Percentiles rank a stretch among this genome's conserved stretches.
phyloP scores from a whole-genome alignment of 805 yeast species.

The Suhomyces sp. region DNA sequence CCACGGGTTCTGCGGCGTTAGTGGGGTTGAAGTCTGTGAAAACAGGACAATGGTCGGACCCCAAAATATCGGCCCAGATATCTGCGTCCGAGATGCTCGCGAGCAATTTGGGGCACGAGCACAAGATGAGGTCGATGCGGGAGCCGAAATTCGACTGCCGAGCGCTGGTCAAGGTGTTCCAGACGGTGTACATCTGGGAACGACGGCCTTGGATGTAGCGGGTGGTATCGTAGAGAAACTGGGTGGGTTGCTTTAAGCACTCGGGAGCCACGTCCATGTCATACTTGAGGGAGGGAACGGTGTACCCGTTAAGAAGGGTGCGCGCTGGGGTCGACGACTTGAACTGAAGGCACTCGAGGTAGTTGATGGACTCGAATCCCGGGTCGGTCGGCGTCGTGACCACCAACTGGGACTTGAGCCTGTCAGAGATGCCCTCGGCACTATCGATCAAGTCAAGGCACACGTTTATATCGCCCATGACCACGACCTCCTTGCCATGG shows the following conservation, averaged over 20 bases:
- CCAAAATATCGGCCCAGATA: constrained; percentile 69
- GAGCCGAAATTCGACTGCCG: constrained; percentile 86
- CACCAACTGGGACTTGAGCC: constrained; percentile 22
- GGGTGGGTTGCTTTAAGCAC: constrained; percentile 11
- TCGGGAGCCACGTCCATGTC: constrained; percentile 10
- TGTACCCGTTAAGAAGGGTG: constrained; percentile 25
- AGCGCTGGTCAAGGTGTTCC: constrained; percentile 79
- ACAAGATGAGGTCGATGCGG: constrained; percentile 74
- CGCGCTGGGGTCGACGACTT: constrained; percentile 29
- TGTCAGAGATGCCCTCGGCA: constrained; percentile 61
- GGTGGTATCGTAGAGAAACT: constrained; percentile 54
- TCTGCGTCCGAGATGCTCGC: constrained; percentile 37
- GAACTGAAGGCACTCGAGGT: constrained; percentile 33
- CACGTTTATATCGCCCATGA: constrained; percentile 89
- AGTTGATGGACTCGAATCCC: constrained; percentile 24
- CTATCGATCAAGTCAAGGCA: constrained; percentile 77
- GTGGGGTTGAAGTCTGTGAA: constrained; percentile 55
- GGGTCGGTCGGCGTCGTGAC: constrained; percentile 16
- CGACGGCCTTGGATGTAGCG: constrained; percentile 56
- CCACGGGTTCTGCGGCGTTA: not conserved
- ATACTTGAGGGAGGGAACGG: constrained; percentile 17
- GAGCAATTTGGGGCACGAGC: constrained; percentile 37
- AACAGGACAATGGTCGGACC: constrained; percentile 95
- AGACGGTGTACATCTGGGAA: constrained; percentile 76
- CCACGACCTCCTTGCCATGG: constrained; percentile 63